These are phyloP conservation scores for Penicillium angulare DNA, from an alignment of 495 filamentous ascomycete species.

Conservation along the genomic window DNA sequence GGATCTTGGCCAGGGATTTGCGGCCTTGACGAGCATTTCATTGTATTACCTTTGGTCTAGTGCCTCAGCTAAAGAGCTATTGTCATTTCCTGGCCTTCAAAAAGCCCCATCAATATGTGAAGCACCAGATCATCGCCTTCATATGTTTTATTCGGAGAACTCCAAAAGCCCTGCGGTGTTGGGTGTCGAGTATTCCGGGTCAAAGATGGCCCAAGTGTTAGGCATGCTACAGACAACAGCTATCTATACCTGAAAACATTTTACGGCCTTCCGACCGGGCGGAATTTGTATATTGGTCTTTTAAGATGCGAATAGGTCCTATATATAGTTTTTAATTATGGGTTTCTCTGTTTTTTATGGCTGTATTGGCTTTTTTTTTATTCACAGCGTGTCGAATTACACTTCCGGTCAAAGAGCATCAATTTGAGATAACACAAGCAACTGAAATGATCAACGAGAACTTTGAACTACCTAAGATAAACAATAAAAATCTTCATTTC, in stretches of 20 bases:
- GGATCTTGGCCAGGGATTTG: conserved; percentile 11
- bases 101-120: conserved; percentile 9
- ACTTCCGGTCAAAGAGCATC: no score
- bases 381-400: no score
- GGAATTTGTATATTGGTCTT: no score
- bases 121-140: conserved; percentile 8
- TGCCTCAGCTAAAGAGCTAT: conserved; percentile 13
- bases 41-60: conserved; percentile 26
- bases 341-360: not conserved
- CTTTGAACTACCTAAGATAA: no score
- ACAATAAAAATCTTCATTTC: not conserved
- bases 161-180: conserved; percentile 14
- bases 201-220: conserved; percentile 19
- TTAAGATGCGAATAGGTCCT: no score
- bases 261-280: no score
- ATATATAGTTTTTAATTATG: not conserved
- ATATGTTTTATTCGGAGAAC: conserved; percentile 22
- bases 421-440: not conserved
- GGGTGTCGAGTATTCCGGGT: conserved; percentile 26
- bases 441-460: no score
- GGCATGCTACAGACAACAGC: conserved; percentile 12
- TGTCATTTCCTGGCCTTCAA: conserved; percentile 21
- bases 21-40: conserved; percentile 15
- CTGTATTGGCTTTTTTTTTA: not conserved
- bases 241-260: no score